phyloP scores from a whole-genome alignment of 179 eudicot species.

The Camellia oleifera region DNA sequence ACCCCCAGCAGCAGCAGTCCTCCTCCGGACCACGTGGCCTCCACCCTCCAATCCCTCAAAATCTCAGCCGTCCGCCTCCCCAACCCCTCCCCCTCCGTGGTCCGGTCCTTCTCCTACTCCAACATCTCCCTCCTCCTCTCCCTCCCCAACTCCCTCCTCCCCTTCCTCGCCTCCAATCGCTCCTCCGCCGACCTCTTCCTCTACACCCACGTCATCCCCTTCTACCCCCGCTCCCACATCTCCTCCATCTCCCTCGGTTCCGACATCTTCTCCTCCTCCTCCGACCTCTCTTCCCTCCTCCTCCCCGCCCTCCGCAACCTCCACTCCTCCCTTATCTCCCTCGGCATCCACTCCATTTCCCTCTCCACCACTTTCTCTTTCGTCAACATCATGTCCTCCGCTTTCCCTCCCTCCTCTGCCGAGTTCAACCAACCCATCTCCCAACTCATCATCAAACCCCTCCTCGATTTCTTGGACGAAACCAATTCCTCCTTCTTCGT shows the following conservation, averaged over 20 bases:
- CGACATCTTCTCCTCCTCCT: slow-evolving; percentile 27
- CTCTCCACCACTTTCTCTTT: slow-evolving; percentile 78
- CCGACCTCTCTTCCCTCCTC: slow-evolving; percentile 40
- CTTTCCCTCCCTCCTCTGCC: slow-evolving; percentile 79
- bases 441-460: slow-evolving; percentile 37
- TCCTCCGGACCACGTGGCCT: slow-evolving; percentile 42
- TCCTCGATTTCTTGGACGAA: slow-evolving; percentile 53
- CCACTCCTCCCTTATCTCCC: slow-evolving; percentile 60
- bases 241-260: slow-evolving; percentile 68
- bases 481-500: slow-evolving; percentile 64
- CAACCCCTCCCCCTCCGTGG: slow-evolving; percentile 38
- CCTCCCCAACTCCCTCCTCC: slow-evolving; percentile 55
- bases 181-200: slow-evolving; percentile 61
- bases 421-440: slow-evolving; percentile 50
- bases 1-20: slow-evolving; percentile 25
- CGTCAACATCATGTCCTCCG: slow-evolving; percentile 33
- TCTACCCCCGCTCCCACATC: slow-evolving; percentile 68
- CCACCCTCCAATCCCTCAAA: slow-evolving; percentile 30
- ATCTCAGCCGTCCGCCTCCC: slow-evolving; percentile 54
- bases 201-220: slow-evolving; percentile 60
- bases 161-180: slow-evolving; percentile 53
- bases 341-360: slow-evolving; percentile 25
- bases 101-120: slow-evolving; percentile 71
- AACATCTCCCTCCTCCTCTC: slow-evolving; percentile 65
- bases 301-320: slow-evolving; percentile 57